Evolutionary conservation across 805 yeast species (phyloP).

Genomic region (Schwanniomyces vanrijiae): DNA sequence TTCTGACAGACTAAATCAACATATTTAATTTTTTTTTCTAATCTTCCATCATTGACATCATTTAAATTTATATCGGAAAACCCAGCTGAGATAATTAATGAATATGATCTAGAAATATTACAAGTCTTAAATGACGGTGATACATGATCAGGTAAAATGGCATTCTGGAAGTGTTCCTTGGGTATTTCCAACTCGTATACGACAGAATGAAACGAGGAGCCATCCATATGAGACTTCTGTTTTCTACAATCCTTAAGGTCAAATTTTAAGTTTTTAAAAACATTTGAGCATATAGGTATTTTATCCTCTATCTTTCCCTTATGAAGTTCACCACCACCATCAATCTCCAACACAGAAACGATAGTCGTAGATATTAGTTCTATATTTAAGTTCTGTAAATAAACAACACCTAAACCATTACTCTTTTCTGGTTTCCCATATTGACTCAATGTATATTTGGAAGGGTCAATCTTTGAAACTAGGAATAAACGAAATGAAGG

Average conservation of each 20-base stretch:
- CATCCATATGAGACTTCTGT: conserved; percentile 23
- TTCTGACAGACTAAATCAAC: conserved; percentile 33
- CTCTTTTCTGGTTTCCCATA: conserved; percentile 37
- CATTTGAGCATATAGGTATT: conserved; percentile 30
- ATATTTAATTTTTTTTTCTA: conserved; percentile 18
- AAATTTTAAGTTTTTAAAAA: conserved; percentile 33
- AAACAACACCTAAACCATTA: conserved; percentile 48
- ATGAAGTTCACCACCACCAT: conserved; percentile 24
- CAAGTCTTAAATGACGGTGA: conserved; percentile 59
- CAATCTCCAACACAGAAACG: conserved; percentile 24
- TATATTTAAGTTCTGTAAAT: conserved; percentile 40
- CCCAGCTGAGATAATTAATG: conserved; percentile 19
- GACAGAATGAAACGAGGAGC: conserved; percentile 9
- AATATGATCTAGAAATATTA: conserved; percentile 45
- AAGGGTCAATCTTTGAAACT: conserved; percentile 28
- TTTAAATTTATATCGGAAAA: conserved; percentile 25
- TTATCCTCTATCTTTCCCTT: conserved; percentile 23
- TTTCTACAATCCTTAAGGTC: conserved; percentile 37
- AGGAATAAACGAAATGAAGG: conserved; percentile 35
- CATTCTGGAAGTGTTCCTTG: conserved; percentile 32
- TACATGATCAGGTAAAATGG: conserved; percentile 46
- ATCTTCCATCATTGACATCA: conserved; percentile 17
- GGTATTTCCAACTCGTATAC: conserved; percentile 49
- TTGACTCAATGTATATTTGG: conserved; percentile 26
- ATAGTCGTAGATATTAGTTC: conserved; percentile 27